Evolutionary conservation across 2,329 filamentous ascomycete genomes (phyloP).

Genomic region (Pseudogymnoascus sp.): DNA sequence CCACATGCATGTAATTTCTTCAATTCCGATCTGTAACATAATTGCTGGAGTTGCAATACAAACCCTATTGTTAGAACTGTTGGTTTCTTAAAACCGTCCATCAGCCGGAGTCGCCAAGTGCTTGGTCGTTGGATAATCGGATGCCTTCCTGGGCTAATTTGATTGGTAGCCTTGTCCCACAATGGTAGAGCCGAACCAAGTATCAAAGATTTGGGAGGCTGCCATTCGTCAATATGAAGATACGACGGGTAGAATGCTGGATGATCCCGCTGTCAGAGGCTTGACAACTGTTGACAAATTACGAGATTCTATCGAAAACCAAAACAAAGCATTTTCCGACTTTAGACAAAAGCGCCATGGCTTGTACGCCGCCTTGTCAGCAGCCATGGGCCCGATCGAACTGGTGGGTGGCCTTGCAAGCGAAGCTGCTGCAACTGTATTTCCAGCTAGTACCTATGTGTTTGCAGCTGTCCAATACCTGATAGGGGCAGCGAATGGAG

Average conservation of each 20-base stretch:
- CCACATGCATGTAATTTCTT: background rate
- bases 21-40: background rate
- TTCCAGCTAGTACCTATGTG: background rate
- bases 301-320: background rate
- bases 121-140: background rate
- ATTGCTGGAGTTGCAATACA: background rate
- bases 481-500: background rate
- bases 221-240: background rate
- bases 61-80: background rate
- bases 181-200: background rate
- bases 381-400: background rate
- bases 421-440: background rate
- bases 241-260: background rate
- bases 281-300: background rate
- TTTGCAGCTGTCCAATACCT: background rate
- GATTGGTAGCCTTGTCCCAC: background rate
- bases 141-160: background rate
- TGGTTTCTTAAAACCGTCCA: background rate
- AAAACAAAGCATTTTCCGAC: background rate
- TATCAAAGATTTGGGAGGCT: background rate
- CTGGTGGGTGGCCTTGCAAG: background rate
- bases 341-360: background rate
- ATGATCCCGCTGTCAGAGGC: background rate
- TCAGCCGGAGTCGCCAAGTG: background rate
- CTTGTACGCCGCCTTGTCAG: background rate